Evolutionary conservation across 2,329 filamentous ascomycete genomes (phyloP).

Genomic region (Colletotrichum siamense): DNA sequence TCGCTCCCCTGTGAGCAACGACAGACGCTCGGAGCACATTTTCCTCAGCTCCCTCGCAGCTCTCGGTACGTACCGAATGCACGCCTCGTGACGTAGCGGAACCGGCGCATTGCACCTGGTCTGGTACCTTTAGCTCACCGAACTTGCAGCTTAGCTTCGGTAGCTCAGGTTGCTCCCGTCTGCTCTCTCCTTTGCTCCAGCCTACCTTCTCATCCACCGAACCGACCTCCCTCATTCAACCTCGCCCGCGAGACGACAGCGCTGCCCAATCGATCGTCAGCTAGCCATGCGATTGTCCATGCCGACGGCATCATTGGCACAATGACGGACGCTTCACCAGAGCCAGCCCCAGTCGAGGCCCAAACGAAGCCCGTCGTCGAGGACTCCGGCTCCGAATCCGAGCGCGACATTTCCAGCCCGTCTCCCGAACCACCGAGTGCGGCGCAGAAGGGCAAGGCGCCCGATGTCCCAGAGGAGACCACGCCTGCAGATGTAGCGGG

Average conservation of each 20-base stretch:
- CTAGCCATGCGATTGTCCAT: slow-evolving; percentile 8
- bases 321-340: slow-evolving; percentile 49
- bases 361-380: slow-evolving; percentile 22
- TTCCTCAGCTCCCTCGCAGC: background rate
- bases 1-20: background rate
- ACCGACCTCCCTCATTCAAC: background rate
- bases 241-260: background rate
- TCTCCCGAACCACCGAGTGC: slow-evolving; percentile 1
- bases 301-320: slow-evolving; percentile 29
- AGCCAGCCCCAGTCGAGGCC: slow-evolving; percentile 34
- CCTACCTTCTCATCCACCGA: background rate
- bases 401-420: background rate
- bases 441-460: slow-evolving; percentile 18
- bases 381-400: slow-evolving; percentile 13
- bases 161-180: background rate
- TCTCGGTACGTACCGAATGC: slow-evolving; percentile 2
- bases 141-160: slow-evolving; percentile 10
- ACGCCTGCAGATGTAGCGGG: background rate
- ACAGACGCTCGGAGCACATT: background rate
- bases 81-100: slow-evolving; percentile 20
- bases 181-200: background rate
- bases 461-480: background rate
- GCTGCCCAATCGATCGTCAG: background rate
- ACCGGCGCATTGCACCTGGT: background rate
- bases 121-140: background rate